These are phyloP conservation scores for Colletotrichum salicis DNA, from an alignment of 2,329 filamentous ascomycete genomes.

Conservation along the genomic window DNA sequence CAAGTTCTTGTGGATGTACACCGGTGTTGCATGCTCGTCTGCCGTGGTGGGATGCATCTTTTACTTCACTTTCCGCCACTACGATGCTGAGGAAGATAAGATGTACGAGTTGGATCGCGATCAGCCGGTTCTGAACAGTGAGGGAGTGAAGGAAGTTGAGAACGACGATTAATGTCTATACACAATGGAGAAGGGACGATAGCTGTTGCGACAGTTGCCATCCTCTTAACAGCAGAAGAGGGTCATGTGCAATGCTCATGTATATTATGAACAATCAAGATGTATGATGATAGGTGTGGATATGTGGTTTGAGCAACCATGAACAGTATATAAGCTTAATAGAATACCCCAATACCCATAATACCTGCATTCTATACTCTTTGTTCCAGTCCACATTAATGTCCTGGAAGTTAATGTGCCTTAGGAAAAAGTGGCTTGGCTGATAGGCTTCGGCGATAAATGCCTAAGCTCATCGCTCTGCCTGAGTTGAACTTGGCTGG, in stretches of 20 bases:
- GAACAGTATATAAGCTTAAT: background rate
- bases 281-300: background rate
- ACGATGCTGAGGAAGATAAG: constrained; percentile 49
- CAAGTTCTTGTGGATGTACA: constrained; percentile 74
- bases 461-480: too few relatives aligned
- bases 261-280: constrained; percentile 4
- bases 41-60: constrained; percentile 63
- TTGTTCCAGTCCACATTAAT: background rate
- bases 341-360: background rate
- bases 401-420: background rate
- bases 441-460: too few relatives aligned
- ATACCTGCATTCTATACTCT: background rate
- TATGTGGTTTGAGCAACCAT: background rate
- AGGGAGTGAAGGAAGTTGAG: constrained; percentile 17
- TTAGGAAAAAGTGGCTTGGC: too few relatives aligned
- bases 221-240: background rate
- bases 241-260: background rate
- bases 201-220: background rate
- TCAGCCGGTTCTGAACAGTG: constrained; percentile 40
- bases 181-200: too few relatives aligned
- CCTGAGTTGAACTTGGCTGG: too few relatives aligned
- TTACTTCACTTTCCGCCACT: constrained; percentile 54
- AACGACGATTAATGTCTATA: background rate
- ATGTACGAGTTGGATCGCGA: constrained; percentile 52
- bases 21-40: constrained; percentile 62